Conservation (phyloP, 2,329 filamentous ascomycete species). For the Pseudogymnoascus sp. region DNA sequence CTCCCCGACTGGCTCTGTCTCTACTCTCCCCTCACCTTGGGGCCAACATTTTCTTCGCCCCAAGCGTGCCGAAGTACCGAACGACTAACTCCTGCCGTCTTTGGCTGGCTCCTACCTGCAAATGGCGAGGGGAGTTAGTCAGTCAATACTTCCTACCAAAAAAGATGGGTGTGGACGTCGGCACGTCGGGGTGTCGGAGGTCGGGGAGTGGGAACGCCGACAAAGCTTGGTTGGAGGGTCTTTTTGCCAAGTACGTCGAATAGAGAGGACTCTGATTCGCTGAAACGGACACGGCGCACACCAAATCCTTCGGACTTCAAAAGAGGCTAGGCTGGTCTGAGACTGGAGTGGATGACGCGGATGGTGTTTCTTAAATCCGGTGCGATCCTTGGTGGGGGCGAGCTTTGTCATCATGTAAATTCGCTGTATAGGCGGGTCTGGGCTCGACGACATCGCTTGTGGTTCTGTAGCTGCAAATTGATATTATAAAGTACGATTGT, state of each 20-base stretch:
- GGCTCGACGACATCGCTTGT: neutral
- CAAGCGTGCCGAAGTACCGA: neutral
- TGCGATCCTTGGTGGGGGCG: neutral
- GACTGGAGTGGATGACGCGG: neutral
- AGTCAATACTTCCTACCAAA: neutral
- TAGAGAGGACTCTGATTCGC: neutral
- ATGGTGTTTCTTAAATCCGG: constrained; percentile 5
- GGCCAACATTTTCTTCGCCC: neutral
- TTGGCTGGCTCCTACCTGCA: neutral
- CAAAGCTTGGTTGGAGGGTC: constrained; percentile 5
- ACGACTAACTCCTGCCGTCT: neutral
- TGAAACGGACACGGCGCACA: neutral
- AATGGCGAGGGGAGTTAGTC: neutral
- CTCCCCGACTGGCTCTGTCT: neutral
- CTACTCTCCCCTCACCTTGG: neutral
- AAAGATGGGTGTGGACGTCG: neutral
- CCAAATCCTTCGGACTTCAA: neutral
- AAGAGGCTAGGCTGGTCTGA: neutral
- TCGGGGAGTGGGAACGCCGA: constrained; percentile 2
- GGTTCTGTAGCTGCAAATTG: neutral
- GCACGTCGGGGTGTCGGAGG: neutral
- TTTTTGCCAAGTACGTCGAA: neutral
- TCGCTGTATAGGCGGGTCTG: neutral
- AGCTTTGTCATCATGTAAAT: neutral
- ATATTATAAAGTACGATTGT: neutral